Percentiles rank a stretch among this genome's conserved stretches.
phyloP scores from a whole-genome alignment of 768 basidiomycete genomes.

The Hygrophorus russula region DNA sequence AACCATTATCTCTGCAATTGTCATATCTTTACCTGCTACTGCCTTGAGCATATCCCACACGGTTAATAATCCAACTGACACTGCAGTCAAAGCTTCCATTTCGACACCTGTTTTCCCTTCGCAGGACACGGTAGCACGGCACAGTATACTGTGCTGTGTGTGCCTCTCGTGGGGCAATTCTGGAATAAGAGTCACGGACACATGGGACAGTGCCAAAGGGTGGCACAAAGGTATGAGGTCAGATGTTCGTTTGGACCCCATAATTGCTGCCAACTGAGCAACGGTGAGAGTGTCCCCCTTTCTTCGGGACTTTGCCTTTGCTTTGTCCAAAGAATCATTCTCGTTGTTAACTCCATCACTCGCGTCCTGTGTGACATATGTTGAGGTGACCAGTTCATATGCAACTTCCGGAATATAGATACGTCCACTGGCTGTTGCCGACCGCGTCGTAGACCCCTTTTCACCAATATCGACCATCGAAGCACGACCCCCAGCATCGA shows the following conservation, averaged over 20 bases:
- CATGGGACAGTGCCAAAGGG: conserved; percentile 61
- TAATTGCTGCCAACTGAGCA: conserved; percentile 79
- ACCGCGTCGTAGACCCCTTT: conserved; percentile 51
- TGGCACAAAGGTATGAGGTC: conserved; percentile 85
- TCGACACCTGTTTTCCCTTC: conserved; percentile 81
- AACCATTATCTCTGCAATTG: conserved; percentile 59
- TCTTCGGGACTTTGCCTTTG: conserved; percentile 36
- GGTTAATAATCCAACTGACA: conserved; percentile 65
- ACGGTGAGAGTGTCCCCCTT: conserved; percentile 69
- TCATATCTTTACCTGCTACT: conserved; percentile 81
- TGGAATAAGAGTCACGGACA: conserved; percentile 51
- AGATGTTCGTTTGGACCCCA: conserved; percentile 77
- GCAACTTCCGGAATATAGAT: conserved; percentile 60
- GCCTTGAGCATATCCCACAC: conserved; percentile 95
- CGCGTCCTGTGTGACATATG: conserved; percentile 18
- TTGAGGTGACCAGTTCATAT: conserved; percentile 48
- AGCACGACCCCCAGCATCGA: conserved; percentile 60
- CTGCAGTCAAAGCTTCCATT: conserved; percentile 90
- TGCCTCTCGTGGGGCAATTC: conserved; percentile 16
- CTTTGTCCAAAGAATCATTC: conserved; percentile 17
- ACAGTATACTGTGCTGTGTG: conserved; percentile 40
- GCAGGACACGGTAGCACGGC: conserved; percentile 59
- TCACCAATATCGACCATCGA: conserved; percentile 75
- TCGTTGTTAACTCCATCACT: conserved; percentile 6
- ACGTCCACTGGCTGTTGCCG: conserved; percentile 64